These are phyloP conservation scores for Neospermospora avenae DNA, from an alignment of 2,329 filamentous ascomycete genomes.

Conservation along the genomic window DNA sequence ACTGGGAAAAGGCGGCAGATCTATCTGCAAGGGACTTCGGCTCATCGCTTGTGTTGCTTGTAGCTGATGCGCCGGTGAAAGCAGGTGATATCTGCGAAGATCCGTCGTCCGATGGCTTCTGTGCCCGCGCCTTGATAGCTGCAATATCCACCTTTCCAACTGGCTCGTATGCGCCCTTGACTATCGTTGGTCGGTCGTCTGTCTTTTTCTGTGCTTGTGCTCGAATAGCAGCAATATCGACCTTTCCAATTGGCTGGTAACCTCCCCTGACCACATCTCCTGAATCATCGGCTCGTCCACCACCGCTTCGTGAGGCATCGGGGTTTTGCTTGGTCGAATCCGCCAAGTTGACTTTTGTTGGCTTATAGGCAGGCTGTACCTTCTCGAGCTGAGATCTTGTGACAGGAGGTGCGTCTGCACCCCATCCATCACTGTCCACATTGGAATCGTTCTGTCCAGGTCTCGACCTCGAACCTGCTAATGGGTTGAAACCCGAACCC, in stretches of 20 bases:
- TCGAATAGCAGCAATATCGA: slow-evolving; percentile 92
- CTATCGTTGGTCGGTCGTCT: slow-evolving; percentile 77
- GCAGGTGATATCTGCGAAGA: slow-evolving; percentile 41
- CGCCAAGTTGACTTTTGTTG: slow-evolving; percentile 91
- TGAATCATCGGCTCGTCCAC: slow-evolving; percentile 45
- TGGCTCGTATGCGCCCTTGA: slow-evolving; percentile 93
- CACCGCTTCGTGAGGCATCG: slow-evolving; percentile 60
- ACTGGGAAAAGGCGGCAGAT: slow-evolving; percentile 67
- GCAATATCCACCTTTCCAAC: slow-evolving; percentile 96
- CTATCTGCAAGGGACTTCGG: slow-evolving; percentile 69
- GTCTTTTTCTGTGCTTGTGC: slow-evolving; percentile 64
- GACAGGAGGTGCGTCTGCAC: slow-evolving; percentile 85
- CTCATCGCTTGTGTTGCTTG: slow-evolving; percentile 43
- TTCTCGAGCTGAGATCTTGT: slow-evolving; percentile 86
- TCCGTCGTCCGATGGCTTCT: slow-evolving; percentile 51
- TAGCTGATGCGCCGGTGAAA: slow-evolving; percentile 39
- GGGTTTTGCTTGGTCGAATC: slow-evolving; percentile 72
- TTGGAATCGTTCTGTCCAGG: slow-evolving; percentile 49
- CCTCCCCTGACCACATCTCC: slow-evolving; percentile 74
- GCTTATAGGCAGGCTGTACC: slow-evolving; percentile 88
- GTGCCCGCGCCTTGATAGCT: slow-evolving; percentile 81
- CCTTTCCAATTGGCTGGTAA: slow-evolving; percentile 93
- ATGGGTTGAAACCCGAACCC: slow-evolving; percentile 59
- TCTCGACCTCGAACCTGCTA: slow-evolving; percentile 62
- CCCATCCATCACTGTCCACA: slow-evolving; percentile 88